Evolutionary conservation across 2,329 filamentous ascomycete species (phyloP), one percentile per base, ranked within the genome.

Genomic region (Fusarium xylarioides): DNA sequence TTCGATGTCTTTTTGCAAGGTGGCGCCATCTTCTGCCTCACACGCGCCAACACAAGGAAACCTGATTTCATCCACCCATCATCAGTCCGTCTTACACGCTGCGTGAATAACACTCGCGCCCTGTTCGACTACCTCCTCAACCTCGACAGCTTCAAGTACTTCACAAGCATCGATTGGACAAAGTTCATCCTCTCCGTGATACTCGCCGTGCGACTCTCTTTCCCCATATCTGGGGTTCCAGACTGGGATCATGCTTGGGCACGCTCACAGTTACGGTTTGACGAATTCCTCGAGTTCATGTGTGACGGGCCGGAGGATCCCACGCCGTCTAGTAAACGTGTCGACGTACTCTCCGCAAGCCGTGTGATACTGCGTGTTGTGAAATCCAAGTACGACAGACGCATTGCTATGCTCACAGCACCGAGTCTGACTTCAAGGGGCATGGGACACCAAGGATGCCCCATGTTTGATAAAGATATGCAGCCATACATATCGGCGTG

Each of bases 381-480:
- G 44, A 83, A 79, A 76, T 76, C 76, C 26, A 88, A 87, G 78
- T 88, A 84, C 74, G 79, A 82, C 44, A 81, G 78, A 47, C 81
- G 85, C 34, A 72, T 85, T 7, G 82, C 81, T 7, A 77, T 78
- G 52, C 68, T 83, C 32, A 68, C 57, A 19, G 59, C 61, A 38
- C 44, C 63, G 30, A 58, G 34, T 23, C 14, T 49, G 14, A 40
- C 34, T 28, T 23, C 50, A 19, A 38, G 32, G 23, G 34, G 18
- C 37, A 32, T 52, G 35, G 68, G 49, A 40, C 59, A 67, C n/a
- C 68, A 77, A 23, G 80, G 79, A 9, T 89, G 87, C 66, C 87
- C 87, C 19, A 86, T 89, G 84, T 79, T 88, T 44, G 86, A 89
- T 68, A 85, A 83, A 14, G 87, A 82, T 63, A 69, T 88, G 64